Evolutionary conservation across 257 asterid species (phyloP).

Genomic region (Orobanche coerulescens): DNA sequence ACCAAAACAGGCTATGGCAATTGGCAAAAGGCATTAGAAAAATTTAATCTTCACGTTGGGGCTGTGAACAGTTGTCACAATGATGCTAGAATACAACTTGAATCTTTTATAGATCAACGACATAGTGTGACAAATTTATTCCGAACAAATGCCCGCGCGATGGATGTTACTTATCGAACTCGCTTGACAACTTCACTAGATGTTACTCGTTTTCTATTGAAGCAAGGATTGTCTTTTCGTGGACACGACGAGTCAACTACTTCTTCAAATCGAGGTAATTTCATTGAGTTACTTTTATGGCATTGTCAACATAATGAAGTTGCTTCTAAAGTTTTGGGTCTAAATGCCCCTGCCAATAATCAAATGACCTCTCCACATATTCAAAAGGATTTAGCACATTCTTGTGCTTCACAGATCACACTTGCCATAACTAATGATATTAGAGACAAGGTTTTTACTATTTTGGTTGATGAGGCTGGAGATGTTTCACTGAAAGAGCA

Average conservation of each 20-base stretch:
- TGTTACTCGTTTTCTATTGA: background rate
- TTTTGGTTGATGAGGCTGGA: no score
- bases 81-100: no score
- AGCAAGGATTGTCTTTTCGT: background rate
- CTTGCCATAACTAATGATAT: background rate
- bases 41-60: no score
- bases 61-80: no score
- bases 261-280: background rate
- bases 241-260: background rate
- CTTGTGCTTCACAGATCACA: no score
- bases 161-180: background rate
- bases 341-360: background rate
- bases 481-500: background rate
- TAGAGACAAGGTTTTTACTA: background rate
- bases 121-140: background rate
- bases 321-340: background rate
- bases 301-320: background rate
- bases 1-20: no score
- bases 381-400: background rate
- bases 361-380: background rate
- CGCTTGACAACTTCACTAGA: background rate
- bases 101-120: no score
- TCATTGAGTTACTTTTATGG: background rate
- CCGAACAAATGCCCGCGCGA: background rate
- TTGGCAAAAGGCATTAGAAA: no score